Evolutionary conservation across 176 grass and related monocot species (phyloP).

Genomic region (Triticum timopheevii): DNA sequence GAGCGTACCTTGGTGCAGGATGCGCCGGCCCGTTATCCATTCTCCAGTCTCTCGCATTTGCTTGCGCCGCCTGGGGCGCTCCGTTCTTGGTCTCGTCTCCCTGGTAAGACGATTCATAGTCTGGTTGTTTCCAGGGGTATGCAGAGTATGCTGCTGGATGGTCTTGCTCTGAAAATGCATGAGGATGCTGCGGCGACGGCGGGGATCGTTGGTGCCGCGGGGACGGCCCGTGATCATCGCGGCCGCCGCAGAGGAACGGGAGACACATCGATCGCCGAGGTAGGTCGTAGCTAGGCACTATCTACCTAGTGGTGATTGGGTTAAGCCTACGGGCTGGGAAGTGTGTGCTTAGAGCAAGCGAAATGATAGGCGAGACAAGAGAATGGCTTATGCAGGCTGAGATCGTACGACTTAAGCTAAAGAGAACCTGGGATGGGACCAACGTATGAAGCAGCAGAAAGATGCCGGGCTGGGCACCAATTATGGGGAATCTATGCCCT

Average conservation of each 20-base stretch:
- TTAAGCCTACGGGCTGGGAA: not conserved
- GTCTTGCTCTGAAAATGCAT: not conserved
- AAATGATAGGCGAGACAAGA: not conserved
- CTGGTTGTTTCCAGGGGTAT: no score
- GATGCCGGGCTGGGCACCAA: not conserved
- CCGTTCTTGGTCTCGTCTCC: not conserved
- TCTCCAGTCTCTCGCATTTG: not conserved
- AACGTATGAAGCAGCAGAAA: not conserved
- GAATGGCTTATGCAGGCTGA: not conserved
- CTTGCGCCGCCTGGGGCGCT: not conserved
- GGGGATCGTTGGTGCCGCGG: not conserved
- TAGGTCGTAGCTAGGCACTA: not conserved
- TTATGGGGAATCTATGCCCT: not conserved
- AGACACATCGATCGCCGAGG: slow-evolving; percentile 19
- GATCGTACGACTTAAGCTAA: not conserved
- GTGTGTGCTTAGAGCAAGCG: not conserved
- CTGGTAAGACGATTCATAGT: not conserved
- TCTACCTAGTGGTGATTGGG: not conserved
- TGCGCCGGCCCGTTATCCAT: not conserved
- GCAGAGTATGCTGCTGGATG: not conserved
- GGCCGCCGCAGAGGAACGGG: not conserved
- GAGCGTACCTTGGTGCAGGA: not conserved
- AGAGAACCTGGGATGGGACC: not conserved
- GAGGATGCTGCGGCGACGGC: not conserved
- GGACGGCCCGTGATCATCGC: not conserved